phyloP scores from a whole-genome alignment of 441 rosid genomes.

The Pelargonium cotyledonis region DNA sequence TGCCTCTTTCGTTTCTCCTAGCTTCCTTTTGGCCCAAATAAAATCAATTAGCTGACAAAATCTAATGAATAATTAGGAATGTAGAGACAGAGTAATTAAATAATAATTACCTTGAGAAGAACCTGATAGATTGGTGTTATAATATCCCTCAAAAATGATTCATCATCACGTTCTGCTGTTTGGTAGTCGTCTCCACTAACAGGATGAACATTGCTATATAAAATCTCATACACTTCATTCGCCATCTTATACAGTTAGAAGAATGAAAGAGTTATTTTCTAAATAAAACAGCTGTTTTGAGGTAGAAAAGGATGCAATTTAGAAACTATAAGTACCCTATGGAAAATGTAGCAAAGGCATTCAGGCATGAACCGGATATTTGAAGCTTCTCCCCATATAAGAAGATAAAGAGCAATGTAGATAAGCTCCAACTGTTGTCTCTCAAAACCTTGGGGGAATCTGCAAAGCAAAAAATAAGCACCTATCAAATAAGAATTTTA shows the following conservation, averaged over 20 bases:
- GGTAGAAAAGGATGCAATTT: neutral
- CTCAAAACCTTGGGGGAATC: constrained; percentile 44
- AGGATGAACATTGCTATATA: constrained; percentile 48
- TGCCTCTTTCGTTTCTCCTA: constrained; percentile 68
- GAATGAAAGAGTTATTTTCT: constrained; percentile 19
- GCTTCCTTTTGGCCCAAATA: constrained; percentile 60
- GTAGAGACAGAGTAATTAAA: constrained; percentile 8
- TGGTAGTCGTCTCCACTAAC: constrained; percentile 58
- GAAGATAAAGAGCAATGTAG: constrained; percentile 83
- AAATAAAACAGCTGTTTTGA: neutral
- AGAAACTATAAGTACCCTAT: constrained; percentile 44
- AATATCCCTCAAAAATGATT: constrained; percentile 72
- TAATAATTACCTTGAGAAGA: constrained; percentile 56
- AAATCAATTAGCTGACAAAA: constrained; percentile 19
- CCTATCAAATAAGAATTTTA: constrained; percentile 10
- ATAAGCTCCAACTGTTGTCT: constrained; percentile 62
- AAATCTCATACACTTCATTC: constrained; percentile 50
- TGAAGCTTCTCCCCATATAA: constrained; percentile 99
- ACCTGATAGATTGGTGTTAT: constrained; percentile 75
- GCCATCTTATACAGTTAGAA: constrained; percentile 65
- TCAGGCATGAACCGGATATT: constrained; percentile 98
- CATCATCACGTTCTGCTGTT: constrained; percentile 56
- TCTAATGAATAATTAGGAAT: constrained; percentile 5
- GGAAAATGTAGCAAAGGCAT: constrained; percentile 97
- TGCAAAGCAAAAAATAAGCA: constrained; percentile 31